phyloP scores from a whole-genome alignment of 225 moss, liverwort and hornwort species.

The Physcomitrium patens region DNA sequence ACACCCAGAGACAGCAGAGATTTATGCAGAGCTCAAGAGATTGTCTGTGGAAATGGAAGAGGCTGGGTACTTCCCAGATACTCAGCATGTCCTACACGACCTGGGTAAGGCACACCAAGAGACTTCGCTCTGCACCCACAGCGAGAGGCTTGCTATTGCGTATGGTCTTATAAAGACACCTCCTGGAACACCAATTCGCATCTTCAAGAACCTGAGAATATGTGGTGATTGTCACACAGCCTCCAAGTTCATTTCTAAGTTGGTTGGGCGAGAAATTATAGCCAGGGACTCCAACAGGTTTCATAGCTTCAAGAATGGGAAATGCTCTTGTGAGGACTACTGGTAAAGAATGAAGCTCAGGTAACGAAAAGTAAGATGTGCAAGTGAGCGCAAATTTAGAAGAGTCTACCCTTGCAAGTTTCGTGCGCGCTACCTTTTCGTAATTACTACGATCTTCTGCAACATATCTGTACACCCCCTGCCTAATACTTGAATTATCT shows the following conservation, averaged over 20 bases:
- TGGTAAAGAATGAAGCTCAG: constrained; percentile 31
- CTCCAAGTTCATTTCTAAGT: constrained; percentile 47
- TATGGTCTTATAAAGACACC: constrained; percentile 59
- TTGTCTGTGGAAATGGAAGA: constrained; percentile 37
- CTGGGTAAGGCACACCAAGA: constrained; percentile 43
- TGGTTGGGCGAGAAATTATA: constrained; percentile 50
- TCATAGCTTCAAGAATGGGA: constrained; percentile 50
- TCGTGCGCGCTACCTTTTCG: too few species aligned
- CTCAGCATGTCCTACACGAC: constrained; percentile 46
- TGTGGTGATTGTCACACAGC: constrained; percentile 63
- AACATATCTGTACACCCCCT: too few species aligned
- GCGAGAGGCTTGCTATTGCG: constrained; percentile 60
- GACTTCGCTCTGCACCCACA: constrained; percentile 46
- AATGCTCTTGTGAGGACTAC: constrained; percentile 58
- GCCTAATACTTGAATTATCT: too few species aligned
- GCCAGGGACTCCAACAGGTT: constrained; percentile 60
- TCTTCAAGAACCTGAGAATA: constrained; percentile 65
- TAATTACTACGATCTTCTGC: too few species aligned
- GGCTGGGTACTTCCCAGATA: constrained; percentile 54
- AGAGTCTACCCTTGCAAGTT: too few species aligned
- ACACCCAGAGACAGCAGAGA: constrained; percentile 46
- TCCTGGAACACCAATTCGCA: constrained; percentile 55
- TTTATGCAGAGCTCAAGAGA: constrained; percentile 43
- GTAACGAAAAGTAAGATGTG: too few species aligned
- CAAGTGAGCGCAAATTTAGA: too few species aligned